Evolutionary conservation across 768 basidiomycete genomes (phyloP), one percentile per base, ranked within the genome.

Genomic region (Epithele typhae): DNA sequence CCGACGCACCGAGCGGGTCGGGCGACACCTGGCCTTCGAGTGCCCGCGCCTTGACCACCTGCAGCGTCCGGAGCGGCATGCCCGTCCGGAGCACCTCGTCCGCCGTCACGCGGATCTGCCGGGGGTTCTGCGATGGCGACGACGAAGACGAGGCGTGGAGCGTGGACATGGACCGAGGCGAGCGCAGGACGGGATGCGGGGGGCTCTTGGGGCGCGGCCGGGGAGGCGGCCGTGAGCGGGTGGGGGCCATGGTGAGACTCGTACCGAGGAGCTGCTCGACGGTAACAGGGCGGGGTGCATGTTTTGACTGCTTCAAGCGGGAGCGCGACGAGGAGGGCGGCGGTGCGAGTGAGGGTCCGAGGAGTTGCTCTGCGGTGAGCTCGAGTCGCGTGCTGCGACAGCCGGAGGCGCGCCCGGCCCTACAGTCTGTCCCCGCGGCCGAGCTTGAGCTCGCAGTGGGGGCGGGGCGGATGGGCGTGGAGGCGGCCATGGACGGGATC

Each of bases 311-410:
- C 19, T 42, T 51, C n/a, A n/a, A n/a, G 27, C 27, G 27, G 8
- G 27, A 30, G 27, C 27, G 27, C 8, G 8, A 7, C 40, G 37
- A 18, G 41, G 50, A n/a, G 45, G 37, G 17, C 40, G 50, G n/a
- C 45, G 46, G 17, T n/a, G n/a, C n/a, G n/a, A 51, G 44, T 19
- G 40, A 41, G 7, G 50, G 33, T 14, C 50, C 50, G 23, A 51
- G 50, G 37, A 51, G 50, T 21, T 51, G 50, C 35, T 51, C 50
- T 30, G 50, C 50, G 24, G 50, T 51, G 40, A 51, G 50, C 18
- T 41, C 40, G 17, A 41, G 14, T 4, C 40, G 25, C 12, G 40
- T 41, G 27, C 24, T 17, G 23, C 38, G 38, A 15, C 24, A 40
- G 3, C 38, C n/a, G n/a, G n/a, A n/a, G n/a, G n/a, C n/a, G n/a